phyloP scores from a whole-genome alignment of 306 rosid genomes.

The Herpetospermum pedunculosum region DNA sequence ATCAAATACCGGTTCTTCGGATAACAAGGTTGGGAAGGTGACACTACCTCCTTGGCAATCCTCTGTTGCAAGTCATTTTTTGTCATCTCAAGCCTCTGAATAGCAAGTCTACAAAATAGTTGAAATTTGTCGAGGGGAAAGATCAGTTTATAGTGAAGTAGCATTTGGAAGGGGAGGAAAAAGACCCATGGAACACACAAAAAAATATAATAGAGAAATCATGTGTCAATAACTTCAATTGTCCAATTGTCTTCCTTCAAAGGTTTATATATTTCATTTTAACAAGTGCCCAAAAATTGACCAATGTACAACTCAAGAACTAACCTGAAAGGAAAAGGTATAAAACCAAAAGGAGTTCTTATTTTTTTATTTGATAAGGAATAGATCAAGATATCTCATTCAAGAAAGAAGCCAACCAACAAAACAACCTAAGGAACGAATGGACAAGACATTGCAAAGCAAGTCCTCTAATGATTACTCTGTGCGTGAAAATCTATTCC shows the following conservation, averaged over 20 bases:
- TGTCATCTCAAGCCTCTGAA: constrained; percentile 92
- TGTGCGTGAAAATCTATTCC: not conserved
- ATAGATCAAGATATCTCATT: not conserved
- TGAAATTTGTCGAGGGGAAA: not conserved
- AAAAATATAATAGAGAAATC: not conserved
- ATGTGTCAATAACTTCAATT: not conserved
- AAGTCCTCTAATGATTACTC: no score
- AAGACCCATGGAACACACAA: not conserved
- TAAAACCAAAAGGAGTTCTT: not conserved
- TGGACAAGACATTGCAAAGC: not conserved
- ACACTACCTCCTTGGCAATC: constrained; percentile 87
- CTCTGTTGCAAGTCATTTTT: constrained; percentile 89
- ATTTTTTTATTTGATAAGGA: not conserved
- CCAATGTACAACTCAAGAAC: not conserved
- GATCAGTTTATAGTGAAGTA: not conserved
- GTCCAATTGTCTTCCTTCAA: not conserved
- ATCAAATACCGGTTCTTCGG: constrained; percentile 4
- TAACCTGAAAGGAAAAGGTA: not conserved
- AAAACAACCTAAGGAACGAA: not conserved
- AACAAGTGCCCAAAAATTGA: not conserved
- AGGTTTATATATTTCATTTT: not conserved
- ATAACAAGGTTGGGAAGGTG: not conserved
- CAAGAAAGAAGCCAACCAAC: not conserved
- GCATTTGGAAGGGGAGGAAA: not conserved
- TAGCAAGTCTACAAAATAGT: constrained; percentile 55